Evolutionary conservation across 345 rosid species (phyloP), one percentile per base, ranked within the genome.

Genomic region (Psidium guajava): DNA sequence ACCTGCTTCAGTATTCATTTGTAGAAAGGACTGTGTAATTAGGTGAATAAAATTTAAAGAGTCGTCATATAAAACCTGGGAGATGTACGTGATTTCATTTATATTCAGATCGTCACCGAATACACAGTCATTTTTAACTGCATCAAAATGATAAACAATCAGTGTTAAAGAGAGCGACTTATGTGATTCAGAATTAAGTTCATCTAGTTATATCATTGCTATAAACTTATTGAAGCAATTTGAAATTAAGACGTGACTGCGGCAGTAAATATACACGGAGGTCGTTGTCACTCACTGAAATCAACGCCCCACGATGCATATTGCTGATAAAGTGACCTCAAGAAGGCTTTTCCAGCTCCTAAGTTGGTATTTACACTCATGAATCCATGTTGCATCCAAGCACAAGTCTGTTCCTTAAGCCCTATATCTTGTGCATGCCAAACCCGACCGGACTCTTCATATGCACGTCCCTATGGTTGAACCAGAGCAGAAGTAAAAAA

Each of bases 271-370:
- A 16, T 64, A 18, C 44, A 32, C 24, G 21, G 75, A 16, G 8
- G 5, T 36, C 24, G 10, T 36, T 4, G 47, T 69, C 47, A 69
- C 77, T 95, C 92, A 97, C 98, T 94, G 84, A 97, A 95, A 93
- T 97, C 99, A 21, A 97, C 93, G 14, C 97, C 99, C 99, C 99
- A 97, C 55, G 92, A 96, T 2, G 95, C 95, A 88, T 94, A 97
- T 86, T 93, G 97, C 84, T 87, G 85, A 86, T 95, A 94, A 86
- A 95, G 96, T 27, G 99, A 97, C 90, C 91, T 92, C 91, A 97
- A 91, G 92, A 97, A 97, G 6, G 98, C 94, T 89, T 89, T 94
- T 87, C 99, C 98, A 22, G 98, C 98, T 89, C 90, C 96, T 69
- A 88, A 47, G 85, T 89, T 90, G 44, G 95, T 91, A 86, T 97